Base-by-base conservation (phyloP, 345 rosid species). In the Gossypium anomalum region DNA sequence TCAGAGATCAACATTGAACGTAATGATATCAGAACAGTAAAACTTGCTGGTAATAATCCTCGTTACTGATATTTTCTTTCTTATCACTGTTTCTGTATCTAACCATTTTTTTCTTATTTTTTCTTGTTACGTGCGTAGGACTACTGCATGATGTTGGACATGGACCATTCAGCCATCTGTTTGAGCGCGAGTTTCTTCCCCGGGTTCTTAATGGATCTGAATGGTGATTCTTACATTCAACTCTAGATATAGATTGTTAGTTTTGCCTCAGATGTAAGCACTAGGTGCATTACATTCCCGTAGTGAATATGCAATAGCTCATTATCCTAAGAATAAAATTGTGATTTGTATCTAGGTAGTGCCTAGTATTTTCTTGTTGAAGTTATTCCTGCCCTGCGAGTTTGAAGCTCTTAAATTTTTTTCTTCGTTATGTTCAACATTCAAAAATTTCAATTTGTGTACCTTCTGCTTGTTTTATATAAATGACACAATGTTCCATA, bases 131-230 rank as follows among this genome's bases (percentile, higher is more conserved):
- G 38, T 76, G n/a, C 75, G 47, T 71, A 88, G 94, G 94, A 77
- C 84, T 90, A 38, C 80, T 90, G 79, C 94, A 90, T 80, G 94
- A 90, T 83, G 85, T 90, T 75, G 94, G 94, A 62, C 92, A 90
- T 82, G 94, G 94, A 27, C 94, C 94, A n/a, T 88, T 90, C 80
- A 90, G 92, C 76, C 92, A 90, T 80, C 19, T 85, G 78, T 90
- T 90, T 82, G 92, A 90, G 79, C 82, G 83, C 12, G 87, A 56
- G 65, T 88, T 90, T 83, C 90, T 90, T 77, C 94, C 94, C 7
- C 82, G 19, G 72, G 85, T 90, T 67, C 70, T 82, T 48, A 66
- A 47, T 67, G 84, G 80, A 55, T 47, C 66, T 53, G 80, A 77
- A 68, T 90, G 94, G 94, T 88, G 76, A 67, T 55, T 67, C 51